A percentile compares a stretch with the other conserved stretches of the same genome.
These are phyloP conservation scores for Wickerhamiella dianesei DNA, from an alignment of 805 yeast species.

Conservation along the genomic window DNA sequence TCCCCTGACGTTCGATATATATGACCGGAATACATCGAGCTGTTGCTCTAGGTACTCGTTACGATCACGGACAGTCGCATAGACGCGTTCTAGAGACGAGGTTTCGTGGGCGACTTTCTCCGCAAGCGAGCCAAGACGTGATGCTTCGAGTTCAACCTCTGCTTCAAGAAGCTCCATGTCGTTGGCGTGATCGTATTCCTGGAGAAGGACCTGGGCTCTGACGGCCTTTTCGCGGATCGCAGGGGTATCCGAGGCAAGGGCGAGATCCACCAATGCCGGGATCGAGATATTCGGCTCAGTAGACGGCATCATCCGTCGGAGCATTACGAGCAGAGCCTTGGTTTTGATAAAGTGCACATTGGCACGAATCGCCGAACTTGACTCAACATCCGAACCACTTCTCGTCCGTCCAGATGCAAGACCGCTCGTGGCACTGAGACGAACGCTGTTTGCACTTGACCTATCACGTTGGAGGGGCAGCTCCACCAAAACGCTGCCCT, in stretches of 20 bases:
- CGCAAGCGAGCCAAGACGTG: slow-evolving; percentile 24
- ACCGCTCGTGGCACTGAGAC: slow-evolving; percentile 24
- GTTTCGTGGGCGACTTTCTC: slow-evolving; percentile 24
- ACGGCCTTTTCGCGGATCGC: slow-evolving; percentile 24
- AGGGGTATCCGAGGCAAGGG: slow-evolving; percentile 21
- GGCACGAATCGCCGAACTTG: slow-evolving; percentile 14
- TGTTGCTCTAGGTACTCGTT: slow-evolving; percentile 26
- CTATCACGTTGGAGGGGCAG: slow-evolving; percentile 17
- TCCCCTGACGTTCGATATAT: slow-evolving; percentile 25
- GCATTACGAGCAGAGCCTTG: slow-evolving; percentile 25
- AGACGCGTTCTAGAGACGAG: slow-evolving; percentile 23
- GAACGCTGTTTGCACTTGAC: slow-evolving; percentile 16
- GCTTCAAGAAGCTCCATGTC: slow-evolving; percentile 17
- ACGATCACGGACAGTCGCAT: slow-evolving; percentile 24
- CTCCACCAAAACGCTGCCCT: slow-evolving; percentile 22
- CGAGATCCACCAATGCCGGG: slow-evolving; percentile 22
- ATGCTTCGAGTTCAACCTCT: slow-evolving; percentile 26
- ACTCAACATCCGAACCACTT: slow-evolving; percentile 15
- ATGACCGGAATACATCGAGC: slow-evolving; percentile 26
- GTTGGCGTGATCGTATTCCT: background rate
- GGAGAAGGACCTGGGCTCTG: slow-evolving; percentile 21
- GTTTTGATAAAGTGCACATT: slow-evolving; percentile 26
- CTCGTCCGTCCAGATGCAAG: too few relatives aligned
- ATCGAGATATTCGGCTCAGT: slow-evolving; percentile 13
- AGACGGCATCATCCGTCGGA: slow-evolving; percentile 25